Conservation (phyloP, 371 early-diverging fungal genomes). For the Mucor circinelloides region DNA sequence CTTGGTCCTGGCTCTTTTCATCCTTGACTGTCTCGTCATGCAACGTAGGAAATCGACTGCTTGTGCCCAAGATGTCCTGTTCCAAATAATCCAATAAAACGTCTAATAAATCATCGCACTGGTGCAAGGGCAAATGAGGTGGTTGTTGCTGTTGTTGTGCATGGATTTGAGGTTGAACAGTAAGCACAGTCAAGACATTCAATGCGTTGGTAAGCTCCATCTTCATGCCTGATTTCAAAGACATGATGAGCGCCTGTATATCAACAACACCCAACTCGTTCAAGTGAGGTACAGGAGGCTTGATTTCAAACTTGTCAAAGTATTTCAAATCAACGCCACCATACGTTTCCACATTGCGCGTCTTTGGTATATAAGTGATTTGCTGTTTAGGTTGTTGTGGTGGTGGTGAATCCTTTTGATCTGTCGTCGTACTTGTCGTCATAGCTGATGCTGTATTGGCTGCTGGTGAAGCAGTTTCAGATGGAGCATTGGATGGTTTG, state of each 20-base stretch:
- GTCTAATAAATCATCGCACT: conserved; percentile 61
- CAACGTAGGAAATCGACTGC: conserved; percentile 18
- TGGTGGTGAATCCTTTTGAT: not conserved
- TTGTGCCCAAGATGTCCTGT: conserved; percentile 38
- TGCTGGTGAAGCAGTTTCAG: not conserved
- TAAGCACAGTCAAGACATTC: conserved; percentile 68
- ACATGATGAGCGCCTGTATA: conserved; percentile 75
- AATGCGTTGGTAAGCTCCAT: conserved; percentile 76
- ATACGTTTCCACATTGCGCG: conserved; percentile 66
- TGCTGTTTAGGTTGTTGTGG: conserved; percentile 4
- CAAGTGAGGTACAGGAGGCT: conserved; percentile 58
- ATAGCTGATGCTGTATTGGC: not conserved
- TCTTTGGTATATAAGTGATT: conserved; percentile 50
- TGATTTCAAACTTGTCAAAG: conserved; percentile 61
- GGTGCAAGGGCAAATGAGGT: conserved; percentile 30
- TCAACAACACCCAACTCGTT: conserved; percentile 69
- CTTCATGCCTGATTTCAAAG: conserved; percentile 74
- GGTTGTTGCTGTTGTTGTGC: conserved; percentile 18
- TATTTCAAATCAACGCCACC: conserved; percentile 77
- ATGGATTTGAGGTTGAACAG: conserved; percentile 28
- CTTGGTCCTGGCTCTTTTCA: conserved; percentile 20
- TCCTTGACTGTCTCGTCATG: not conserved
- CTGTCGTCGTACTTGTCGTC: not conserved
- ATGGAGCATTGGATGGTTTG: conserved; percentile 7
- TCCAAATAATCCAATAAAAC: conserved; percentile 54